Evolutionary conservation across 2,329 filamentous ascomycete species (phyloP), one percentile per base, ranked within the genome.

Genomic region (Magnaporthales sp.): DNA sequence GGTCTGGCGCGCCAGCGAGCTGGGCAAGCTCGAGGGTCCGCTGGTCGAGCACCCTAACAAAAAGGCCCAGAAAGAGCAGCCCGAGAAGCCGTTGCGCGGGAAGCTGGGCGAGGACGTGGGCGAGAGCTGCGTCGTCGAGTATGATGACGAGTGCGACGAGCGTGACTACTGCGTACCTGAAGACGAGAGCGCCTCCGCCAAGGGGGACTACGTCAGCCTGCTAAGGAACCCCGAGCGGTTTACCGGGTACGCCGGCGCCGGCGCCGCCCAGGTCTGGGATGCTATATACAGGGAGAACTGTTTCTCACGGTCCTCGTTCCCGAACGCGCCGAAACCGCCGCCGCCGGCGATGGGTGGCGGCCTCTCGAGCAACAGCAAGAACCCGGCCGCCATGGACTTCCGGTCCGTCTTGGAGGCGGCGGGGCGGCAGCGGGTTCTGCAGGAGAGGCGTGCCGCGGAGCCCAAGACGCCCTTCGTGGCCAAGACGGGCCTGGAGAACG

Each of bases 241-340:
- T 78, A 99, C 95, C 0, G 95, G 95, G 63, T 99, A 98, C 75
- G 86, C 89, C 8, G 95, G 95, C 66, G 86, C 89, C 68, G 91
- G 93, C 22, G 87, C 94, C 56, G 87, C 89, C 74, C 92, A 96
- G 79, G 92, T 99, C 19, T 99, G 95, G 95, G 90, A 97, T 75
- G 91, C 95, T 67, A 93, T 99, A 68, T 99, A 99, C 79, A 86
- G 92, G 65, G 95, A 99, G 78, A 99, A 99, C 77, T 99, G 95
- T 80, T 99, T 99, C 81, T 85, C 87, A 72, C 85, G 83, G 75
- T 84, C 84, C 70, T 89, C 87, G 0, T 89, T 89, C 75, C 83
- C 86, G 2, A 79, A 82, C 67, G 85, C 85, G 26, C 85, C 86
- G 29, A 79, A 82, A 68, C 78, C 88, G 8, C 86, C 85, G 58